Percentiles rank a stretch among this genome's conserved stretches.
These are phyloP conservation scores for Candida incommunis DNA, from an alignment of 805 yeast species.

Conservation along the genomic window DNA sequence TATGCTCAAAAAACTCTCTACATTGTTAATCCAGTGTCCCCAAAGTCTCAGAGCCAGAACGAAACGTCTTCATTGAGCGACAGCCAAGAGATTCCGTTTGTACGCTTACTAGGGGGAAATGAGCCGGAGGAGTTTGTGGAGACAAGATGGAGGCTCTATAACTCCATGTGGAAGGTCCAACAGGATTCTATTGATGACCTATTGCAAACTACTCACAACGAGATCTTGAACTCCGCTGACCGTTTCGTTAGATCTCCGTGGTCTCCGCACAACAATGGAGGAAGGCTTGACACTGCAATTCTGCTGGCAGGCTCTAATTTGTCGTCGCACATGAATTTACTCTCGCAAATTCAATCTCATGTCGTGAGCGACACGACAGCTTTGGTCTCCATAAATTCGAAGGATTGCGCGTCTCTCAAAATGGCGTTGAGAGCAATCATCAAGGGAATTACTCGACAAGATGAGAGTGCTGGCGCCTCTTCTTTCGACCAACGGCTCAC, in stretches of 20 bases:
- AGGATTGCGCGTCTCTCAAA: slow-evolving; percentile 23
- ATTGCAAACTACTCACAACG: not conserved
- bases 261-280: not conserved
- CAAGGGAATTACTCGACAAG: slow-evolving; percentile 16
- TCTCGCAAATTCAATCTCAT: not conserved
- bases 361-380: not conserved
- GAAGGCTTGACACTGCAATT: not conserved
- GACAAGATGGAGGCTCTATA: not conserved
- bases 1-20: not conserved
- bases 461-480: slow-evolving; percentile 7
- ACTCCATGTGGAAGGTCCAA: not conserved
- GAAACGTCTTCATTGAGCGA: not conserved
- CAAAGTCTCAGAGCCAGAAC: not conserved
- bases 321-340: not conserved
- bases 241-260: not conserved
- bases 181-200: not conserved
- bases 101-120: not conserved
- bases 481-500: slow-evolving; percentile 20
- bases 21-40: not conserved
- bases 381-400: slow-evolving; percentile 19
- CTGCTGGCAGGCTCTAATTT: not conserved
- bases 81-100: not conserved
- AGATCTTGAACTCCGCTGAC: not conserved
- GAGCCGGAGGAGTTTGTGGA: not conserved
- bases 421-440: slow-evolving; percentile 21